Percentiles rank a stretch among this genome's conserved stretches.
Conservation (phyloP, 2,329 filamentous ascomycete genomes). For the Atkinsonella texensis region DNA sequence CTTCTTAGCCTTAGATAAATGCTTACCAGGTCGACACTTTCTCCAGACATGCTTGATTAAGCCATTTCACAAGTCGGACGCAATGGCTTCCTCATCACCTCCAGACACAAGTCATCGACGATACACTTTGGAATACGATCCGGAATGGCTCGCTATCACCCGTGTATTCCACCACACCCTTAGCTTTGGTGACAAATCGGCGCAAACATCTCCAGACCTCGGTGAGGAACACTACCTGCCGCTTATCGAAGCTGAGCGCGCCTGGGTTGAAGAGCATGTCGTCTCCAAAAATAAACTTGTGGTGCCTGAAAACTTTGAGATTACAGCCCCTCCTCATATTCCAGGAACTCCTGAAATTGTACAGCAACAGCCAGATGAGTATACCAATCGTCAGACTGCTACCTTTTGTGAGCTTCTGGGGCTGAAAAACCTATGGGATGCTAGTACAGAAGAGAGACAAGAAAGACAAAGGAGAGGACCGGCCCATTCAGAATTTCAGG, state of each 20-base stretch:
- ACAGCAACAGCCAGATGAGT: slow-evolving; percentile 59
- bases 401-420: slow-evolving; percentile 67
- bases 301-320: slow-evolving; percentile 67
- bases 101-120: slow-evolving; percentile 30
- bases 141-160: slow-evolving; percentile 91
- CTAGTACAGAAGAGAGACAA: slow-evolving; percentile 57
- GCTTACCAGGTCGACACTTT: slow-evolving; percentile 66
- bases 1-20: slow-evolving; percentile 90
- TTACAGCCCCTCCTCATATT: slow-evolving; percentile 63
- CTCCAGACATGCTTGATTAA: slow-evolving; percentile 63
- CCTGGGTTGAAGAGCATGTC: slow-evolving; percentile 75
- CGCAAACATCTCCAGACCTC: slow-evolving; percentile 43
- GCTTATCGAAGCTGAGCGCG: slow-evolving; percentile 55
- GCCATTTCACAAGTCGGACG: slow-evolving; percentile 27
- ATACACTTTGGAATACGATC: slow-evolving; percentile 65
- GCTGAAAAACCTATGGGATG: slow-evolving; percentile 64
- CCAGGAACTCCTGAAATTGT: slow-evolving; percentile 43
- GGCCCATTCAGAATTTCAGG: slow-evolving; percentile 24
- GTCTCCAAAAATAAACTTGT: slow-evolving; percentile 47
- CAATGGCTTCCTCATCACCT: slow-evolving; percentile 10
- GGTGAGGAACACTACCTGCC: slow-evolving; percentile 57
- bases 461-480: slow-evolving; percentile 48
- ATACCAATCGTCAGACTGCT: slow-evolving; percentile 78
- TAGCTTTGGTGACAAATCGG: slow-evolving; percentile 46
- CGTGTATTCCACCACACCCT: slow-evolving; percentile 63